phyloP scores from a whole-genome alignment of 768 basidiomycete species.

The Polyporus arcularius region DNA sequence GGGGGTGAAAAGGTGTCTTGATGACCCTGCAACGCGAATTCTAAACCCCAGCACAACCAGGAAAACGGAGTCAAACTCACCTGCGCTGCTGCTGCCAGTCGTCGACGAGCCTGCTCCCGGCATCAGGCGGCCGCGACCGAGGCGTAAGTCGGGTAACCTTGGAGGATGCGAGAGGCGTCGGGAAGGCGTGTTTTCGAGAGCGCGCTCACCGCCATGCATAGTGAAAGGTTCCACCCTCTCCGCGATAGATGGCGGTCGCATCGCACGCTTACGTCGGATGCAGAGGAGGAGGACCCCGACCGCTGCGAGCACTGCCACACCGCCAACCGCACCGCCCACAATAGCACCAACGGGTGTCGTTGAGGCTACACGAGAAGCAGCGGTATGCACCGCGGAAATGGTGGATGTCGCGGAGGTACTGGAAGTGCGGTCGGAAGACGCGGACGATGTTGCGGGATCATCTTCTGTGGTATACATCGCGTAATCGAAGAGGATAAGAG shows the following conservation, averaged over 20 bases:
- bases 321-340: background rate
- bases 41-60: too few species aligned
- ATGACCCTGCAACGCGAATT: too few species aligned
- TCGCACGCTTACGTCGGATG: background rate
- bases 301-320: background rate
- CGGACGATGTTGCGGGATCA: background rate
- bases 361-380: background rate
- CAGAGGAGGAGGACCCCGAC: background rate
- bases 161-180: background rate
- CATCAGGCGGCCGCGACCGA: background rate
- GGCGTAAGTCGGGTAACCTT: background rate
- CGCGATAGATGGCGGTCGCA: background rate
- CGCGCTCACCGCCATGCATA: background rate
- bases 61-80: background rate
- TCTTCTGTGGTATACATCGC: background rate
- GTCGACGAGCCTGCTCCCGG: background rate
- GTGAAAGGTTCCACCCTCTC: background rate
- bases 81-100: background rate
- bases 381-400: background rate
- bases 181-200: background rate
- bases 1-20: too few species aligned
- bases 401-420: background rate
- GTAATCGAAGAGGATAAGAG: conserved; percentile 6
- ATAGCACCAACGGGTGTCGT: background rate
- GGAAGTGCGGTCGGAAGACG: background rate